phyloP scores from a whole-genome alignment of 2,329 filamentous ascomycete species.

The Beauveria rudraprayagi region DNA sequence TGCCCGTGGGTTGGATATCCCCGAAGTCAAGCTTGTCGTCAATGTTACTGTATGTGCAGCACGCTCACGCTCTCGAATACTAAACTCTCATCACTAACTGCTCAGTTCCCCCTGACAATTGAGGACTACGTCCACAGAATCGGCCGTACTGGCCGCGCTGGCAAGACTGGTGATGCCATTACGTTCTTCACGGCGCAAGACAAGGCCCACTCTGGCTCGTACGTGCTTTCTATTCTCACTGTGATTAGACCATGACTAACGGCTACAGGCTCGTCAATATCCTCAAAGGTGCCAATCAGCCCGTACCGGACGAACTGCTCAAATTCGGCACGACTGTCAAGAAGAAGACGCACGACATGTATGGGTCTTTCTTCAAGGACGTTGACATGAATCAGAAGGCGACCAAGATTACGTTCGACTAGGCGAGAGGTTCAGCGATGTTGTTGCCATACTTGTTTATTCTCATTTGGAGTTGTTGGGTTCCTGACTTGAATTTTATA shows the following conservation, averaged over 20 bases:
- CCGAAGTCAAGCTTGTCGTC: slow-evolving; percentile 86
- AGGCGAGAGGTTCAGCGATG: slow-evolving; percentile 11
- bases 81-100: slow-evolving; percentile 14
- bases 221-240: slow-evolving; percentile 35
- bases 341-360: slow-evolving; percentile 94
- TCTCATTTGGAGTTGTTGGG: not conserved
- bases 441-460: slow-evolving; percentile 1
- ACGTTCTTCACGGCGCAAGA: slow-evolving; percentile 94
- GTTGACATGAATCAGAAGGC: slow-evolving; percentile 74
- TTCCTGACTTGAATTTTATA: not conserved
- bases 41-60: slow-evolving; percentile 63
- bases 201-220: slow-evolving; percentile 83
- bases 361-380: slow-evolving; percentile 93
- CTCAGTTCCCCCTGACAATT: slow-evolving; percentile 78
- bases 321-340: slow-evolving; percentile 98
- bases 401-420: slow-evolving; percentile 89
- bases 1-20: slow-evolving; percentile 88
- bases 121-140: slow-evolving; percentile 98
- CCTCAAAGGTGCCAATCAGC: slow-evolving; percentile 83
- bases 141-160: slow-evolving; percentile 87
- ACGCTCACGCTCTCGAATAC: not conserved
- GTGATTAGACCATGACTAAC: slow-evolving; percentile 14
- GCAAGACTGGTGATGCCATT: slow-evolving; percentile 79
- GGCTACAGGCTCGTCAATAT: slow-evolving; percentile 74
- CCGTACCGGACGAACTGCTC: slow-evolving; percentile 80